Evolutionary conservation across 2,329 filamentous ascomycete genomes (phyloP), one percentile per base, ranked within the genome.

Genomic region (Pseudogymnoascus sp.): DNA sequence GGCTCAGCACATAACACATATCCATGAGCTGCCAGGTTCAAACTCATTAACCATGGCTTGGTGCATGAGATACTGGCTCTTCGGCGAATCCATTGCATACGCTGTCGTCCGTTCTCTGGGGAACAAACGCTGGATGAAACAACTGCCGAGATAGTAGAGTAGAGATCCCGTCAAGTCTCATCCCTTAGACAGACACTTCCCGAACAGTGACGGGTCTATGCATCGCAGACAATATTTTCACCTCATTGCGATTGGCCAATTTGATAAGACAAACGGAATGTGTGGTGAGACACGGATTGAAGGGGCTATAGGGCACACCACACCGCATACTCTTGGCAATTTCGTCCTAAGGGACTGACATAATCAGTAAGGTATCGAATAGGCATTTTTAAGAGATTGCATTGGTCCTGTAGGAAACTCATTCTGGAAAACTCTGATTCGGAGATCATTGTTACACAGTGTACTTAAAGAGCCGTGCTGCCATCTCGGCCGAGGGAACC

Each of bases 1-100:
- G 37, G 60, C 60, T 60, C 64, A 40, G 56, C 62, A 64, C 60
- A 65, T 64, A 61, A 62, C 46, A 18, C 38, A 56, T 36, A 62
- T 56, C 40, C 60, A 65, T 64, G 62, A 65, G 49, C 49, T 62
- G 37, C 60, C 62, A 49, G 25, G 60, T 11, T 62, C 59, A 49
- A 63, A 53, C n/a, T 63, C 38, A 62, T 60, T 62, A 23, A 61
- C 60, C 16, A 64, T 65, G 40, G 64, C 49, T 23, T 49, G 23
- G 40, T 65, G 31, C 40, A n/a, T 62, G 28, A 63, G 53, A n/a
- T 56, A 31, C 25, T 18, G 9, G 61, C 46, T 53, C 36, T 62
- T 21, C 46, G 59, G 49, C 62, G 37, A 40, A 42, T 65, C 64
- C 59, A 65, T 63, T 62, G 23, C 28, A 16, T 34, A 14, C 11